Evolutionary conservation across 495 filamentous ascomycete species (phyloP).

Genomic region (Tuber brumale): DNA sequence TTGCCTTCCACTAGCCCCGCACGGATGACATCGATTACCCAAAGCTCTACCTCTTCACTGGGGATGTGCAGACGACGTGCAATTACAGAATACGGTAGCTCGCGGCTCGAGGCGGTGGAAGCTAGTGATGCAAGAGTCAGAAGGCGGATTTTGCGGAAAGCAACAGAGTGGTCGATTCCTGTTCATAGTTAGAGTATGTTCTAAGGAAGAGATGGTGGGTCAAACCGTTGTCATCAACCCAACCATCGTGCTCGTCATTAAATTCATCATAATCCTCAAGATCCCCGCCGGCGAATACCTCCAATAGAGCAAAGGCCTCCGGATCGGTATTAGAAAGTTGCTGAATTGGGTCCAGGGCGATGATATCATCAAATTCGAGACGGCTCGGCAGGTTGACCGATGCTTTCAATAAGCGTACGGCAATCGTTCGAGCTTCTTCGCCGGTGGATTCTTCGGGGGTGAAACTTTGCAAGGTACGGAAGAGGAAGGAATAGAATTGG

Average conservation of each 20-base stretch:
- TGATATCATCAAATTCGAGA: slow-evolving; percentile 92
- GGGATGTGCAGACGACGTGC: slow-evolving; percentile 74
- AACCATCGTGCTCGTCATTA: slow-evolving; percentile 71
- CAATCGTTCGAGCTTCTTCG: slow-evolving; percentile 69
- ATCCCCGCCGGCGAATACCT: slow-evolving; percentile 87
- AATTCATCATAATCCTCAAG: slow-evolving; percentile 95
- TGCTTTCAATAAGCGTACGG: slow-evolving; percentile 73
- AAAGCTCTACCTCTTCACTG: slow-evolving; percentile 80
- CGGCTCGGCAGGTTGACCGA: slow-evolving; percentile 69
- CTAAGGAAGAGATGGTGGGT: background rate
- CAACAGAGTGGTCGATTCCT: slow-evolving; percentile 51
- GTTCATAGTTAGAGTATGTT: slow-evolving; percentile 4
- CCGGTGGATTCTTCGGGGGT: slow-evolving; percentile 62
- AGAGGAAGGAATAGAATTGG: slow-evolving; percentile 70
- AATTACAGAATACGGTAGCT: slow-evolving; percentile 78
- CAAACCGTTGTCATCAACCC: slow-evolving; percentile 63
- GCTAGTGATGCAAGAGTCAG: slow-evolving; percentile 86
- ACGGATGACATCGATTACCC: slow-evolving; percentile 96
- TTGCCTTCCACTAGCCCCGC: slow-evolving; percentile 91
- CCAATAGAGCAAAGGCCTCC: slow-evolving; percentile 78
- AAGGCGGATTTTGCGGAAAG: slow-evolving; percentile 86
- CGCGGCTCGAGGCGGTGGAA: slow-evolving; percentile 69
- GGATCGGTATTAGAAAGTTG: slow-evolving; percentile 75
- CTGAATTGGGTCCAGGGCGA: slow-evolving; percentile 76
- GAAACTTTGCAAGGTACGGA: slow-evolving; percentile 77